Evolutionary conservation across 192 early-diverging fungal species (phyloP).

Genomic region (Coemansia sp.): DNA sequence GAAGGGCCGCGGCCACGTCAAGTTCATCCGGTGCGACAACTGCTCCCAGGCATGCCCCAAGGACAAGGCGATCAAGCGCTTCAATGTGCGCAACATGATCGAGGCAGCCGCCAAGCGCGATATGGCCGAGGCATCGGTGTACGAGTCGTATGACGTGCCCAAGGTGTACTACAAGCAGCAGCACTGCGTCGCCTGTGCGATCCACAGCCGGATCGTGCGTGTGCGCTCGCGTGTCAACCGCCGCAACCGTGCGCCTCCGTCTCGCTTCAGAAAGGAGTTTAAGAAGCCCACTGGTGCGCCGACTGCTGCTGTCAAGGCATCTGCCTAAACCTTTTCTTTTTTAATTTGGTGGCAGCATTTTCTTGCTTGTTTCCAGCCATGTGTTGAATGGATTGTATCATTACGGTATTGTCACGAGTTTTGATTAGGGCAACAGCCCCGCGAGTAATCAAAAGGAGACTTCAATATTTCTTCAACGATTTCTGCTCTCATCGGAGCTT

Average conservation of each 20-base stretch:
- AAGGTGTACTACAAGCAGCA: conserved; percentile 99
- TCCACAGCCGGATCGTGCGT: conserved; percentile 92
- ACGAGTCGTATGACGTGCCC: conserved; percentile 91
- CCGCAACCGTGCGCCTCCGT: conserved; percentile 90
- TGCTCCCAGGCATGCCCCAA: conserved; percentile 95
- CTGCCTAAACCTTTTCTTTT: conserved; percentile 20
- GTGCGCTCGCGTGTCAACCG: conserved; percentile 85
- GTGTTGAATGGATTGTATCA: no score
- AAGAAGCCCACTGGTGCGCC: conserved; percentile 22
- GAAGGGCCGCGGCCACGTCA: conserved; percentile 97
- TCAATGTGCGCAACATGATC: conserved; percentile 98
- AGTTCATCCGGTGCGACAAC: conserved; percentile 98
- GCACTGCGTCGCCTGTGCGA: conserved; percentile 92
- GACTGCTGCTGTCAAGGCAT: conserved; percentile 51
- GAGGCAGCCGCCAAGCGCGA: conserved; percentile 97
- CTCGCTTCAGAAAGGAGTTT: conserved; percentile 77
- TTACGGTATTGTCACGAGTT: no score
- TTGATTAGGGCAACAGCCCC: no score
- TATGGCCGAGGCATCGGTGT: conserved; percentile 95
- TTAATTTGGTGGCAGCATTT: not conserved
- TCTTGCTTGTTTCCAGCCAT: no score
- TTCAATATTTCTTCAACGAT: no score
- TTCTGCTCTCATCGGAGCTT: no score
- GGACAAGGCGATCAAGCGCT: conserved; percentile 99
- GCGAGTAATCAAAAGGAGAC: no score